Conservation (phyloP, 768 basidiomycete species). For the Lentinula detonsa region DNA sequence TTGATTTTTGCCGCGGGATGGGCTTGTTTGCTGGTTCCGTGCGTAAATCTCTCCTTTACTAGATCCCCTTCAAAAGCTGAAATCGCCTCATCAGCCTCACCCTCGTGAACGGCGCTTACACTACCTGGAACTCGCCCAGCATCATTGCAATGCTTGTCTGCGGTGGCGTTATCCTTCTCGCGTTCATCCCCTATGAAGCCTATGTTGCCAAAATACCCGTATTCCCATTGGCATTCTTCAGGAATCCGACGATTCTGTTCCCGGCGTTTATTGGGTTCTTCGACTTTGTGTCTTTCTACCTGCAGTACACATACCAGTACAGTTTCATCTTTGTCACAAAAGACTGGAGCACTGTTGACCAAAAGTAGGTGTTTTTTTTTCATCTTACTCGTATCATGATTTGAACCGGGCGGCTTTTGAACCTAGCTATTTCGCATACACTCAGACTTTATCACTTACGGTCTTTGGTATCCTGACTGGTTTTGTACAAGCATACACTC, state of each 20-base stretch:
- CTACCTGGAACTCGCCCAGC: constrained; percentile 20
- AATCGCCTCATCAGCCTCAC: background rate
- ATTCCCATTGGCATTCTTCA: constrained; percentile 39
- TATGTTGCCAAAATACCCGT: constrained; percentile 36
- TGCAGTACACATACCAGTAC: constrained; percentile 52
- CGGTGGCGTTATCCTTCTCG: constrained; percentile 19
- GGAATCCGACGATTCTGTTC: constrained; percentile 38
- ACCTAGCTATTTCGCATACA: constrained; percentile 39
- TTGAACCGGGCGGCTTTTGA: constrained; percentile 8
- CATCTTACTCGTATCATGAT: background rate
- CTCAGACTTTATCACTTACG: constrained; percentile 36
- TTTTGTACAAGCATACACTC: constrained; percentile 29
- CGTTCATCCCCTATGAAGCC: constrained; percentile 26
- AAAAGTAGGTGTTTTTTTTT: constrained; percentile 24
- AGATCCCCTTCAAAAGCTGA: background rate
- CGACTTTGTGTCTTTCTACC: constrained; percentile 40
- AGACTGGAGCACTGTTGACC: constrained; percentile 14
- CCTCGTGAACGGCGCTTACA: background rate
- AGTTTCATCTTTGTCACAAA: constrained; percentile 34
- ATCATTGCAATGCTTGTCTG: constrained; percentile 26
- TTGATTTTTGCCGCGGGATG: constrained; percentile 23
- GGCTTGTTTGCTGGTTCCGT: constrained; percentile 27
- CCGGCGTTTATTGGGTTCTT: constrained; percentile 44
- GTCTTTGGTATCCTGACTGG: constrained; percentile 44
- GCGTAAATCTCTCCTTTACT: constrained; percentile 16